Conservation (phyloP, 495 filamentous ascomycete species). For the Talaromyces thailandensis region DNA sequence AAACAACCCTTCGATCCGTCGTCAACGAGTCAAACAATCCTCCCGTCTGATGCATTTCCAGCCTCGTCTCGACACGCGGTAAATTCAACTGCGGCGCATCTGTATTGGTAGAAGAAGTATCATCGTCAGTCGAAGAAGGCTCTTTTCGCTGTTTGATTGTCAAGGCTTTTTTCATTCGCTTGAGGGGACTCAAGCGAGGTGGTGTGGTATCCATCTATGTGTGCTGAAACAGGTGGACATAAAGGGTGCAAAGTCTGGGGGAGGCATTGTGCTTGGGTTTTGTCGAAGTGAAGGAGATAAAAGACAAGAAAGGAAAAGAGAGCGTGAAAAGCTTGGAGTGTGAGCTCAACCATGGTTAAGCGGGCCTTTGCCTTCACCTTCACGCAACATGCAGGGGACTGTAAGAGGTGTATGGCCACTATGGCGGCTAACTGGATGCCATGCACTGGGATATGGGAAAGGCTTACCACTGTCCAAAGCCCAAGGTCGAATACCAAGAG, state of each 20-base stretch:
- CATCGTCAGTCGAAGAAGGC: slow-evolving; percentile 18
- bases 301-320: neutral
- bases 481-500: neutral
- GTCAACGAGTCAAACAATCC: slow-evolving; percentile 22
- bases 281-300: neutral
- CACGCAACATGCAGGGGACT: slow-evolving; percentile 5
- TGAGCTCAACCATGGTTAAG: neutral
- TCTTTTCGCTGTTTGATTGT: slow-evolving; percentile 14
- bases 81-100: slow-evolving; percentile 33
- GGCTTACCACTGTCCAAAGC: slow-evolving; percentile 6
- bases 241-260: neutral
- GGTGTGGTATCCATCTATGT: slow-evolving; percentile 2
- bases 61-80: slow-evolving; percentile 32
- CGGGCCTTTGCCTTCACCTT: neutral
- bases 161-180: slow-evolving; percentile 14
- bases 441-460: neutral
- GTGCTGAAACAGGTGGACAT: neutral
- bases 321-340: neutral
- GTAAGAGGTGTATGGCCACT: neutral
- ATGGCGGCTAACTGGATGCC: neutral
- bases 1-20: slow-evolving; percentile 5
- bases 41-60: slow-evolving; percentile 39
- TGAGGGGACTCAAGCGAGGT: slow-evolving; percentile 21
- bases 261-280: neutral
- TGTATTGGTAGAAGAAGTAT: slow-evolving; percentile 12